A percentile compares a stretch with the other conserved stretches of the same genome.
Conservation (phyloP, 345 rosid genomes). For the Brassica nigra region DNA sequence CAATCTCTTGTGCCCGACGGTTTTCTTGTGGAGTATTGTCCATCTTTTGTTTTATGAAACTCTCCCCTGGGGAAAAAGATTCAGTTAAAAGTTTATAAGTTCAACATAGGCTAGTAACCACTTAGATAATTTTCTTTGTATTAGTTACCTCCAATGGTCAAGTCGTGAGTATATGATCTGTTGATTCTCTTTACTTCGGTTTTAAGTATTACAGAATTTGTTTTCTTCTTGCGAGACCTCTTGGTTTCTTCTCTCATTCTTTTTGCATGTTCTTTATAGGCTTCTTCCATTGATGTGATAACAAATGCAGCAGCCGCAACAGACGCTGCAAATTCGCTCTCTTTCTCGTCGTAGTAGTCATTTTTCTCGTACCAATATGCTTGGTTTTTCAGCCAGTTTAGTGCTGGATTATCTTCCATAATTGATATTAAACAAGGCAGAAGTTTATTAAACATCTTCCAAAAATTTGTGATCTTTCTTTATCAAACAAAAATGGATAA, state of each 20-base stretch:
- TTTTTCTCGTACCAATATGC: constrained; percentile 44
- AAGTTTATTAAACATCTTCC: background rate
- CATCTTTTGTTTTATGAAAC: background rate
- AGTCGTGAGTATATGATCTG: constrained; percentile 32
- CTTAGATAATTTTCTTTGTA: background rate
- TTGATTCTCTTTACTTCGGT: constrained; percentile 34
- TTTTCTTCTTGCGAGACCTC: constrained; percentile 29
- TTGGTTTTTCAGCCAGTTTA: constrained; percentile 49
- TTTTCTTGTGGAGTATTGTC: background rate
- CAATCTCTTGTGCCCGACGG: background rate
- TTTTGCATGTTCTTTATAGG: constrained; percentile 32
- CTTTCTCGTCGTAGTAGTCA: constrained; percentile 33
- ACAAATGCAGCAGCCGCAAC: constrained; percentile 66
- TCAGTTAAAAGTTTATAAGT: background rate
- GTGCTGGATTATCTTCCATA: constrained; percentile 40
- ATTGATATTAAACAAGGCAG: background rate
- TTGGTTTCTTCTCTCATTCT: constrained; percentile 48
- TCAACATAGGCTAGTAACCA: background rate
- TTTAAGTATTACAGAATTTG: constrained; percentile 19
- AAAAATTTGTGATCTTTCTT: background rate
- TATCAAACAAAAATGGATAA: background rate
- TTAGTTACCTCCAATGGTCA: constrained; percentile 42
- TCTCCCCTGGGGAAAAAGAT: background rate
- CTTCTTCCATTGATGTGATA: constrained; percentile 49
- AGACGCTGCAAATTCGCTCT: constrained; percentile 52